These are phyloP conservation scores for Irpex sp. DNA, from an alignment of 1,284 basidiomycete species.

Conservation along the genomic window DNA sequence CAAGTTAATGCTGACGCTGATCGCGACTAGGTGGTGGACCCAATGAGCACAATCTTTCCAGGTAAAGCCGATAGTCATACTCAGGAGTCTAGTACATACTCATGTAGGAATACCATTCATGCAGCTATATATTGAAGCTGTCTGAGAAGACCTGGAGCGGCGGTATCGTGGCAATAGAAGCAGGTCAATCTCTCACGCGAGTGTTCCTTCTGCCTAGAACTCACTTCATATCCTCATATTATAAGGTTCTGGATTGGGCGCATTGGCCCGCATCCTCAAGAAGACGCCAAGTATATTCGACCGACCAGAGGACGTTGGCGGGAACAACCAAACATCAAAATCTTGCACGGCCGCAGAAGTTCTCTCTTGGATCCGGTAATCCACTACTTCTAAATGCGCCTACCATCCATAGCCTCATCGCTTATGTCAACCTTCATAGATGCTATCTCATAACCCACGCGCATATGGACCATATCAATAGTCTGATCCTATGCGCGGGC, in stretches of 20 bases:
- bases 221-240: not conserved
- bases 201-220: not conserved
- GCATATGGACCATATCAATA: slow-evolving; percentile 79
- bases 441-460: slow-evolving; percentile 78
- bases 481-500: slow-evolving; percentile 75
- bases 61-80: slow-evolving; percentile 33
- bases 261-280: slow-evolving; percentile 51
- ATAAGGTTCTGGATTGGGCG: slow-evolving; percentile 69
- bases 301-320: slow-evolving; percentile 16
- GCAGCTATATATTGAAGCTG: slow-evolving; percentile 71
- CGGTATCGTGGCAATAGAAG: slow-evolving; percentile 70
- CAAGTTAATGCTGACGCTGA: not conserved
- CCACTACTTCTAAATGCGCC: not conserved
- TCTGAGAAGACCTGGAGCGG: slow-evolving; percentile 56
- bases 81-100: not conserved
- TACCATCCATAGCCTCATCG: not conserved
- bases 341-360: slow-evolving; percentile 45
- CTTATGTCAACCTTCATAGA: slow-evolving; percentile 30
- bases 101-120: not conserved
- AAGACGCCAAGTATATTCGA: slow-evolving; percentile 52
- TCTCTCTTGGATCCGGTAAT: slow-evolving; percentile 57
- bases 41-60: slow-evolving; percentile 71
- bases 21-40: slow-evolving; percentile 55
- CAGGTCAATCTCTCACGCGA: slow-evolving; percentile 42
- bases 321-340: slow-evolving; percentile 1